Base-by-base conservation (phyloP, 2,329 filamentous ascomycete genomes). In the Talaromyces sp. region DNA sequence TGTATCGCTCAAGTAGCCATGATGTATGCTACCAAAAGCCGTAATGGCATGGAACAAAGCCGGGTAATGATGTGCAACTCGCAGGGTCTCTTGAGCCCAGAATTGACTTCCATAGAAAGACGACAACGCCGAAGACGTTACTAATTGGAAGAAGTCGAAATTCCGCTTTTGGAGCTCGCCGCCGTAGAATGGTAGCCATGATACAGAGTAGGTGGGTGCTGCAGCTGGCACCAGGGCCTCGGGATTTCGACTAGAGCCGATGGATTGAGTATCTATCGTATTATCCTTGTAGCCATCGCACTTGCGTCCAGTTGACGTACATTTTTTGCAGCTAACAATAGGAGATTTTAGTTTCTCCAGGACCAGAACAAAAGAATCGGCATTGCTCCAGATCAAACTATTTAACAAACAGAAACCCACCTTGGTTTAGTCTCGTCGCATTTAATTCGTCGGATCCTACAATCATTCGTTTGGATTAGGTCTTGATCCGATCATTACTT, bases 201-300 rank as follows among this genome's bases (percentile, higher is more conserved):
- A 50, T 1, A 56, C n/a, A 6, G 21, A 50, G 6, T 56, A 50
- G 0, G 35, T 43, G 15, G 19, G 15, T n/a, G n/a, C 52, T 48
- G 41, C 17, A 15, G 17, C 19, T 13, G 39, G 37, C 0, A 40
- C 19, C n/a, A 17, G 33, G 4, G 17, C 31, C 28, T 17, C 17
- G 17, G 28, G 9, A 2, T 3, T n/a, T n/a, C 43, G 54, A 17
- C 40, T 22, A 28, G 8, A 28, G 10, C 5, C 45, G 13, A 15
- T 5, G 5, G 19, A 8, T 5, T 37, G 48, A 8, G 19, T 10
- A 21, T 28, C 21, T 36, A 50, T 9, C 43, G 17, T 19, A 6
- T 8, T 21, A 36, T 59, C 51, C 28, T 59, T 52, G 25, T 59
- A 59, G 11, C 57, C 57, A 45, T 59, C 57, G 53, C 57, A 59